phyloP scores from a whole-genome alignment of 257 asterid species.

The Handroanthus guayacan region DNA sequence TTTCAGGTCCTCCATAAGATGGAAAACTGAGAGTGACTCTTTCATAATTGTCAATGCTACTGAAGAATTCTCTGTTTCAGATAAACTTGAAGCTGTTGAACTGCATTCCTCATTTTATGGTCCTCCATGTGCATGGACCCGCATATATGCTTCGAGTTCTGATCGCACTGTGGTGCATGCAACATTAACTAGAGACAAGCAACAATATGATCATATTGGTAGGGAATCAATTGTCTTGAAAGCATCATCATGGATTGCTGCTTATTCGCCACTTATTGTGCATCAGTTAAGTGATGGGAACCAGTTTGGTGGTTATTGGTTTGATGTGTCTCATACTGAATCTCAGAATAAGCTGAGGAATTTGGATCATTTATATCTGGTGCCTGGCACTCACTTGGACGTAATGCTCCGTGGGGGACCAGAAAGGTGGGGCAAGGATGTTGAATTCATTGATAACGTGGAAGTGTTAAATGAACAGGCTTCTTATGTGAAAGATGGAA shows the following conservation, averaged over 20 bases:
- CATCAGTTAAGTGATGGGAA: slow-evolving; percentile 88
- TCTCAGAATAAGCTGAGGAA: slow-evolving; percentile 53
- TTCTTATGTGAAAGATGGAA: slow-evolving; percentile 44
- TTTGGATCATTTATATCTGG: slow-evolving; percentile 70
- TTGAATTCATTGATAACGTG: slow-evolving; percentile 69
- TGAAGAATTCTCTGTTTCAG: slow-evolving; percentile 40
- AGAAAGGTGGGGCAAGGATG: slow-evolving; percentile 74
- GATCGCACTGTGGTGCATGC: slow-evolving; percentile 80
- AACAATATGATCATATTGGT: slow-evolving; percentile 56
- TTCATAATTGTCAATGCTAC: slow-evolving; percentile 68
- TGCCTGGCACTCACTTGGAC: slow-evolving; percentile 76
- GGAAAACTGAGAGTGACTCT: slow-evolving; percentile 76
- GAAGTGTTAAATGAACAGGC: slow-evolving; percentile 49
- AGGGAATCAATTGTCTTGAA: slow-evolving; percentile 61
- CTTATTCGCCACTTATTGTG: slow-evolving; percentile 71
- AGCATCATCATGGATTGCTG: slow-evolving; percentile 71
- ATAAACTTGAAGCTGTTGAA: slow-evolving; percentile 50
- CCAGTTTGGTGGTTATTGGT: slow-evolving; percentile 93
- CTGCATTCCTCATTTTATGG: slow-evolving; percentile 46
- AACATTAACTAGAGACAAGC: slow-evolving; percentile 63
- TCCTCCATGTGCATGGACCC: slow-evolving; percentile 82
- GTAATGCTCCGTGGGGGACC: slow-evolving; percentile 90
- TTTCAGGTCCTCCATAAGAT: slow-evolving; percentile 64
- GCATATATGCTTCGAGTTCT: slow-evolving; percentile 64
- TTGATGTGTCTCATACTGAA: slow-evolving; percentile 57